Evolutionary conservation across 768 basidiomycete species (phyloP).

Genomic region (Albatrellus ellisii): DNA sequence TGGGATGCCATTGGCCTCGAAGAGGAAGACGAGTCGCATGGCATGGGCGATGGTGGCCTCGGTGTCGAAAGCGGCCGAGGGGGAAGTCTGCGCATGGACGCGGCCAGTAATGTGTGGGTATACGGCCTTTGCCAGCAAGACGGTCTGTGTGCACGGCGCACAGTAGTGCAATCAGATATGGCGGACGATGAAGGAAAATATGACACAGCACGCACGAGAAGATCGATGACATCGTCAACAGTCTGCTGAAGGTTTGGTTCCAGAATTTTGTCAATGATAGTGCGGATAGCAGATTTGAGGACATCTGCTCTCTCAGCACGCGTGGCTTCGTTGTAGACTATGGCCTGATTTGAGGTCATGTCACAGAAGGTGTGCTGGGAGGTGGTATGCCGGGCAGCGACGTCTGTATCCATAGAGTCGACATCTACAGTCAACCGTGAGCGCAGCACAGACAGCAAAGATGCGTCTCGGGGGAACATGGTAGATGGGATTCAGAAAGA

Average conservation of each 20-base stretch:
- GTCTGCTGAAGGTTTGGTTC: no score
- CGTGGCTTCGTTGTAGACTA: conserved; percentile 24
- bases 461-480: no score
- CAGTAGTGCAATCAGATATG: not conserved
- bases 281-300: conserved; percentile 22
- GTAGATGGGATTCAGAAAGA: no score
- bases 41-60: conserved; percentile 31
- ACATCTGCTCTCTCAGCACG: conserved; percentile 21
- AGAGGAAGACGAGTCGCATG: conserved; percentile 26
- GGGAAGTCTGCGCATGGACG: conserved; percentile 32
- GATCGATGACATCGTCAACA: conserved; percentile 24
- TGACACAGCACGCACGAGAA: conserved; percentile 21
- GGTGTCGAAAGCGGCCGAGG: conserved; percentile 27
- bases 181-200: not conserved
- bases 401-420: conserved; percentile 34
- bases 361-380: conserved; percentile 22
- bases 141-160: conserved; percentile 27
- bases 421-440: conserved; percentile 27
- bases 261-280: no score
- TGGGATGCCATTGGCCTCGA: conserved; percentile 30
- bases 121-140: conserved; percentile 30
- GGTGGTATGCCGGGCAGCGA: conserved; percentile 21
- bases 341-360: conserved; percentile 40
- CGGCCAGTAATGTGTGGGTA: conserved; percentile 28
- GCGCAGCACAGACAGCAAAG: conserved; percentile 27